These are phyloP conservation scores for Aureoboletus auriporus DNA, from an alignment of 768 basidiomycete genomes.

Conservation along the genomic window DNA sequence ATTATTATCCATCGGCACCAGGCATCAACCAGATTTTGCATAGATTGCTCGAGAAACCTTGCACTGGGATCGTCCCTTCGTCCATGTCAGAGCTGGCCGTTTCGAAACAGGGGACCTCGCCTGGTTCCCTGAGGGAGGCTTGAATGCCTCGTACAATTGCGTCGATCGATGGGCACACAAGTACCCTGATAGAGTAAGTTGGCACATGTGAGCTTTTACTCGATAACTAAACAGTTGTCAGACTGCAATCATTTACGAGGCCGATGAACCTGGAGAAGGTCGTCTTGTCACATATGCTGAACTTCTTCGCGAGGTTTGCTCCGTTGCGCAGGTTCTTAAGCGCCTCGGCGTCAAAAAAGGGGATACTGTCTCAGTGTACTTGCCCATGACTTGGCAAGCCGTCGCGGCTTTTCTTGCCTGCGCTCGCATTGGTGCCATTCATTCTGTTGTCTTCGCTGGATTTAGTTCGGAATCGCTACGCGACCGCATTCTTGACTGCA, in stretches of 20 bases:
- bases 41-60: slow-evolving; percentile 72
- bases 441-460: slow-evolving; percentile 97
- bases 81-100: slow-evolving; percentile 76
- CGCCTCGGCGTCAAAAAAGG: slow-evolving; percentile 90
- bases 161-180: slow-evolving; percentile 95
- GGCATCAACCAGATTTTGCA: neutral
- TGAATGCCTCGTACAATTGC: slow-evolving; percentile 96
- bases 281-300: slow-evolving; percentile 74
- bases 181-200: slow-evolving; percentile 69
- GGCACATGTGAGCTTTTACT: neutral
- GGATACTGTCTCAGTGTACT: slow-evolving; percentile 89
- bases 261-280: slow-evolving; percentile 87
- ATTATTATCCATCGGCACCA: neutral
- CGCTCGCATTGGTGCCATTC: slow-evolving; percentile 93
- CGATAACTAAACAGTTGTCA: slow-evolving; percentile 34
- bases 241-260: slow-evolving; percentile 98
- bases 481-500: slow-evolving; percentile 88
- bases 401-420: slow-evolving; percentile 97
- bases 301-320: slow-evolving; percentile 86
- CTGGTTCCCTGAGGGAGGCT: slow-evolving; percentile 94
- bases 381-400: slow-evolving; percentile 95
- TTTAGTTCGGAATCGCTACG: slow-evolving; percentile 94
- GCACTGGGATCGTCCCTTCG: slow-evolving; percentile 88
- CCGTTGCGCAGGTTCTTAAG: slow-evolving; percentile 89
- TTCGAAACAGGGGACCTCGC: slow-evolving; percentile 84